phyloP scores from a whole-genome alignment of 1,139 yeast genomes.

The Diutina catenulata region DNA sequence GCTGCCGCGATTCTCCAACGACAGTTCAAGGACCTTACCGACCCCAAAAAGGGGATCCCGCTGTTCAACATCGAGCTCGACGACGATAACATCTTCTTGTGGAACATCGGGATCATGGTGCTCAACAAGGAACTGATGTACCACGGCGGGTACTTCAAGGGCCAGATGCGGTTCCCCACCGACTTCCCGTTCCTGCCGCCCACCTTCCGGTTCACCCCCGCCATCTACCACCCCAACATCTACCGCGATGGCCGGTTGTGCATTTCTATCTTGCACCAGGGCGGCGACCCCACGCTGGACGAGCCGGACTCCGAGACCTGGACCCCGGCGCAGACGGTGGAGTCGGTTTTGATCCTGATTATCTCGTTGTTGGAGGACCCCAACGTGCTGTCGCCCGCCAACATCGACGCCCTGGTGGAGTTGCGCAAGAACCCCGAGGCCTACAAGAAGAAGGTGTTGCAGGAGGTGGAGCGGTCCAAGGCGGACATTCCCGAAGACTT shows the following conservation, averaged over 20 bases:
- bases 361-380: slow-evolving; percentile 89
- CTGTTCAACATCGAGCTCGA: slow-evolving; percentile 80
- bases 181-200: slow-evolving; percentile 94
- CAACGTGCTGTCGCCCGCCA: slow-evolving; percentile 87
- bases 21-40: slow-evolving; percentile 88
- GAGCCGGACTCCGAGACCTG: slow-evolving; percentile 91
- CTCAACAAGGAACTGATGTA: slow-evolving; percentile 80
- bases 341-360: slow-evolving; percentile 78
- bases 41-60: slow-evolving; percentile 86
- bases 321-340: slow-evolving; percentile 96
- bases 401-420: slow-evolving; percentile 91
- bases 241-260: slow-evolving; percentile 89
- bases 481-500: slow-evolving; percentile 80
- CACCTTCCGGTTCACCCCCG: slow-evolving; percentile 84
- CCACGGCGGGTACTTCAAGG: slow-evolving; percentile 93
- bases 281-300: slow-evolving; percentile 80
- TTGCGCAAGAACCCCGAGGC: slow-evolving; percentile 77
- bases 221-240: slow-evolving; percentile 90
- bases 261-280: slow-evolving; percentile 82
- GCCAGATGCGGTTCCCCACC: slow-evolving; percentile 84
- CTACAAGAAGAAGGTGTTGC: slow-evolving; percentile 65
- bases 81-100: slow-evolving; percentile 80
- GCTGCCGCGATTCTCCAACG: slow-evolving; percentile 80
- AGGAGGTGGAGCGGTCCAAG: slow-evolving; percentile 77
- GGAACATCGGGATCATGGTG: slow-evolving; percentile 93